phyloP scores from a whole-genome alignment of 106 monocot species.

The Dactylorhiza incarnata region DNA sequence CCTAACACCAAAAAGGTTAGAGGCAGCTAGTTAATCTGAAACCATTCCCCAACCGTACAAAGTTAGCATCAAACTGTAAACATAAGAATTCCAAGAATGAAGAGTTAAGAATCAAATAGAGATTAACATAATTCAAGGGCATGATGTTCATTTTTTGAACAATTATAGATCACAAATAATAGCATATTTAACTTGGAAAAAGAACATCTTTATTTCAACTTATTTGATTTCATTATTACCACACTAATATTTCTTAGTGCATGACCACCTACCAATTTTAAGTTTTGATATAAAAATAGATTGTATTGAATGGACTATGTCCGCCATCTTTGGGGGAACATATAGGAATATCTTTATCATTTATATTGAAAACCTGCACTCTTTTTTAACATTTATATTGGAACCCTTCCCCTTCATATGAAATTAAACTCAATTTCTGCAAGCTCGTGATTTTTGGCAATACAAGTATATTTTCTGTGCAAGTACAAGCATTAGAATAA shows the following conservation, averaged over 20 bases:
- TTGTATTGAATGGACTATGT: no score
- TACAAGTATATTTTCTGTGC: background rate
- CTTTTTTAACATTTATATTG: background rate
- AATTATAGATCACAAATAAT: background rate
- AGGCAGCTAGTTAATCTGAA: background rate
- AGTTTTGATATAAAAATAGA: background rate
- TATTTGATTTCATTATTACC: background rate
- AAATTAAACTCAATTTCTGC: background rate
- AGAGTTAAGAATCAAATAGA: background rate
- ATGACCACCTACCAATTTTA: background rate
- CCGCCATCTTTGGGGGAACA: no score
- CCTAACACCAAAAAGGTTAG: conserved; percentile 27
- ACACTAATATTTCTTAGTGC: background rate
- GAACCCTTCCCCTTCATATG: background rate
- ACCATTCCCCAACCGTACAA: background rate
- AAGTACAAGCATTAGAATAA: background rate
- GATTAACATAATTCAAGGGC: background rate
- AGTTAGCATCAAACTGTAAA: background rate
- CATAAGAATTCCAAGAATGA: background rate
- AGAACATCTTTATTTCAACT: background rate
- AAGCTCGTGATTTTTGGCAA: background rate
- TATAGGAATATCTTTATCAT: no score
- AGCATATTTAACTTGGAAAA: background rate
- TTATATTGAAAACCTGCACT: no score
- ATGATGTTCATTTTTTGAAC: background rate